Base-by-base conservation (phyloP, 140 eudicot genomes). In the Flaveria floridana region DNA sequence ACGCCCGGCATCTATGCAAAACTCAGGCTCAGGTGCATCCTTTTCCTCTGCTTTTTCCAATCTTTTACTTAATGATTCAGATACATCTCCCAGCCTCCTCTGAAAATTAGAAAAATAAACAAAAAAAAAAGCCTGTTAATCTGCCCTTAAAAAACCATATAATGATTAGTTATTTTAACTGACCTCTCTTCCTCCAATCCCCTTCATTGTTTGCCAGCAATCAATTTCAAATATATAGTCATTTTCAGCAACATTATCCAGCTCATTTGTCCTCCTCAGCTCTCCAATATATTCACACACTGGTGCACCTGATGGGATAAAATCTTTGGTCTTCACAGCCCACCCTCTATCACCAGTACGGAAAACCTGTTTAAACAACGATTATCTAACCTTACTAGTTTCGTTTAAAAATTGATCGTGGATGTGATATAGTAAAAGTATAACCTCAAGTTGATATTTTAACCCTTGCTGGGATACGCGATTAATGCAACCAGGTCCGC, bases 321-420 rank as follows among this genome's bases (percentile, higher is more conserved):
- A 83, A 42, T 88, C 90, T 84, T 79, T 81, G 11, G 90, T 78
- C 77, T 82, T 85, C 30, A 88, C 95, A 42, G 85, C 95, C 90
- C 95, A 85, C 10, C 95, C 95, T 73, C 86, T 88, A 37, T 85
- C 63, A 3, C 81, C 50, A 1, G 90, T 88, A 44, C 94, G 85
- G 51, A 88, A 88, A 13, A 88, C 83, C 93, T 85, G 78, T 53
- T 59, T 20, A 61, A 74, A 67, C 37, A 62, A 71, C 12, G n/a
- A 3, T 23, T 11, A 21, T 42, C 46, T 14, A 34, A 34, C 52
- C 3, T 15, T 23, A 3, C 62, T 13, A 13, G 4, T 16, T 28
- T 4, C 50, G 57, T 34, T 13, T 18, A 14, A 44, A 3, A 42
- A 51, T 3, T 14, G 30, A 61, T 0, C 10, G 21, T 18, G 10